phyloP scores from a whole-genome alignment of 805 yeast species.

The Candida dendrica region DNA sequence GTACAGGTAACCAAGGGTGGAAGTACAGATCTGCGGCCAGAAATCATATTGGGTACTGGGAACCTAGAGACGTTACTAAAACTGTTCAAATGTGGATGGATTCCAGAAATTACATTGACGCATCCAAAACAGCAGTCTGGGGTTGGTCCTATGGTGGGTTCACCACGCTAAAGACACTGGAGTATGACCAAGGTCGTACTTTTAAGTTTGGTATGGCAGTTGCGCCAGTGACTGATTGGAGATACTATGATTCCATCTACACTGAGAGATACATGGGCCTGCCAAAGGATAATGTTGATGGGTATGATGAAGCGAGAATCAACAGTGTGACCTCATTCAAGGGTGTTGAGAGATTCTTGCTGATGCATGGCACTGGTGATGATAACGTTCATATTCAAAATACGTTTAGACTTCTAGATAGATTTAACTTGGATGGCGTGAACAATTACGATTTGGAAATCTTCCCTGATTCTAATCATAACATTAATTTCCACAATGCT shows the following conservation, averaged over 20 bases:
- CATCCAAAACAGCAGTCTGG: conserved; percentile 60
- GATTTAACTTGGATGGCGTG: conserved; percentile 42
- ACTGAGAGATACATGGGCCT: conserved; percentile 70
- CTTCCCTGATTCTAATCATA: conserved; percentile 91
- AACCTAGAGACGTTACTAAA: conserved; percentile 58
- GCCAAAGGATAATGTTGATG: conserved; percentile 42
- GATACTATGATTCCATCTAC: conserved; percentile 66
- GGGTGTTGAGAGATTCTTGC: conserved; percentile 45
- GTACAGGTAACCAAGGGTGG: conserved; percentile 81
- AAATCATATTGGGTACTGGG: conserved; percentile 63
- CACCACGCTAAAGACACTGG: conserved; percentile 65
- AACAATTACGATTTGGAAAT: conserved; percentile 79
- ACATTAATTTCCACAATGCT: conserved; percentile 75
- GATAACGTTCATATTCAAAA: conserved; percentile 80
- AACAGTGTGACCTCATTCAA: conserved; percentile 36
- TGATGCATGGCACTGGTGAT: conserved; percentile 82
- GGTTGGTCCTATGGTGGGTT: conserved; percentile 91
- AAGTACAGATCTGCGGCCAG: conserved; percentile 48
- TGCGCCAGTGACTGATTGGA: conserved; percentile 83
- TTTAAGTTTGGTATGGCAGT: conserved; percentile 76
- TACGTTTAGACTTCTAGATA: conserved; percentile 53
- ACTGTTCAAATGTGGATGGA: conserved; percentile 45
- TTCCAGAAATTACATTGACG: conserved; percentile 38
- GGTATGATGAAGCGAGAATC: conserved; percentile 41
- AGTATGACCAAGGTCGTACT: conserved; percentile 50